These are phyloP conservation scores for Brassica balearica DNA, from an alignment of 441 rosid species.

Conservation along the genomic window DNA sequence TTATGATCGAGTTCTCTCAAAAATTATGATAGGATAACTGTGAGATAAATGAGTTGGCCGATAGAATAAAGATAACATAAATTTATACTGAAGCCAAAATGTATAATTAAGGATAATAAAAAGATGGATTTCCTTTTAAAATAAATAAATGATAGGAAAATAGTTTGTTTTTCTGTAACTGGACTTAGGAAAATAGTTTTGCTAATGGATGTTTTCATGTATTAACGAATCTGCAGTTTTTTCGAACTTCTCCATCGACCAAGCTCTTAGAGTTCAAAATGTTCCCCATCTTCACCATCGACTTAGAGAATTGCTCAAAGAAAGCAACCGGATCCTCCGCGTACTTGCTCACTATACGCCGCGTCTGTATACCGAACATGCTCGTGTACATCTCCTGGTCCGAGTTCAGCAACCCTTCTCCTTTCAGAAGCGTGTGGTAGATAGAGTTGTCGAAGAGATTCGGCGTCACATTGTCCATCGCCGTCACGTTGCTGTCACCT, in stretches of 20 bases:
- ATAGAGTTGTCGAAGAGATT: constrained; percentile 63
- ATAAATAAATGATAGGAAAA: constrained; percentile 1
- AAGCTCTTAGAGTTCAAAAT: constrained; percentile 62
- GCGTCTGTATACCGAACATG: constrained; percentile 53
- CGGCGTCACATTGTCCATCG: constrained; percentile 66
- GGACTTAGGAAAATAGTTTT: not conserved
- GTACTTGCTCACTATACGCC: constrained; percentile 55
- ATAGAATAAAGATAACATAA: no score
- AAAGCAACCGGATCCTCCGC: constrained; percentile 59
- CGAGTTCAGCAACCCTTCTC: constrained; percentile 68
- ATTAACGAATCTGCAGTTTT: constrained; percentile 66
- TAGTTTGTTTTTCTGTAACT: not conserved
- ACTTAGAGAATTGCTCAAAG: constrained; percentile 66
- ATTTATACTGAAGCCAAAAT: no score
- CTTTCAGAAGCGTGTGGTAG: constrained; percentile 54
- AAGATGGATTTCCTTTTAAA: not conserved
- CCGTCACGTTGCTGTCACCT: constrained; percentile 57
- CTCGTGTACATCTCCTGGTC: constrained; percentile 77
- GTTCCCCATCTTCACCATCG: constrained; percentile 78
- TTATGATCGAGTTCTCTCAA: no score
- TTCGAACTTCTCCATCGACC: constrained; percentile 62
- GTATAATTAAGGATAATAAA: no score
- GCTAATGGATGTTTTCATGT: constrained; percentile 39
- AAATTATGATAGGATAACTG: no score
- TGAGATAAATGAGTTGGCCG: no score